Percentiles rank a stretch among this genome's conserved stretches.
Conservation (phyloP, 257 asterid species). For the Scutellaria baicalensis region DNA sequence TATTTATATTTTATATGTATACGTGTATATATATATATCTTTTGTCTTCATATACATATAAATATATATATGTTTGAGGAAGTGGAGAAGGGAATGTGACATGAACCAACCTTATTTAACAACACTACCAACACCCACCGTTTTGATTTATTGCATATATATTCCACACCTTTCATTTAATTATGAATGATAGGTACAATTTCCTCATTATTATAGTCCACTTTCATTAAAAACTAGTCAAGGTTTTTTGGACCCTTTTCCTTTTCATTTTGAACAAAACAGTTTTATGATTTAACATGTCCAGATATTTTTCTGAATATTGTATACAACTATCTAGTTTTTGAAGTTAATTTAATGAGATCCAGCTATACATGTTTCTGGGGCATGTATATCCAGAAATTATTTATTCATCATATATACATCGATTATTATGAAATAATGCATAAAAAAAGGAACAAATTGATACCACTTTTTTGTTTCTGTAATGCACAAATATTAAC, state of each 20-base stretch:
- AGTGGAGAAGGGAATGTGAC: not conserved
- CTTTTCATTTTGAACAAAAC: conserved; percentile 3
- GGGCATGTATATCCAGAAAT: too few relatives aligned
- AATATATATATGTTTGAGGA: not conserved
- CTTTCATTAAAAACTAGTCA: not conserved
- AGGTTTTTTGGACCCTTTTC: not conserved
- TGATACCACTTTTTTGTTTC: too few relatives aligned
- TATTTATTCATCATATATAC: too few relatives aligned
- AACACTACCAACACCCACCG: conserved; percentile 17
- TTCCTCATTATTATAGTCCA: not conserved
- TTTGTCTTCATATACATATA: too few relatives aligned
- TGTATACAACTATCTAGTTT: too few relatives aligned
- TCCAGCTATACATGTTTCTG: too few relatives aligned
- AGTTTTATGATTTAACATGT: conserved; percentile 17
- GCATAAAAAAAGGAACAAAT: too few relatives aligned
- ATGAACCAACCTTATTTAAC: conserved; percentile 10
- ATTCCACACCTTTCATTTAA: not conserved
- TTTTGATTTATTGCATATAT: conserved; percentile 8
- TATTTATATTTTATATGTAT: too few relatives aligned
- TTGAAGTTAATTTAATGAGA: too few relatives aligned
- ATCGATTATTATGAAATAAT: too few relatives aligned
- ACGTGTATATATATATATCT: too few relatives aligned
- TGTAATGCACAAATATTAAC: too few relatives aligned
- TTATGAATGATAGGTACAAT: not conserved
- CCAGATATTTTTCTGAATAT: not conserved